Base-by-base conservation (phyloP, 257 asterid genomes). In the Anisodus tanguticus region DNA sequence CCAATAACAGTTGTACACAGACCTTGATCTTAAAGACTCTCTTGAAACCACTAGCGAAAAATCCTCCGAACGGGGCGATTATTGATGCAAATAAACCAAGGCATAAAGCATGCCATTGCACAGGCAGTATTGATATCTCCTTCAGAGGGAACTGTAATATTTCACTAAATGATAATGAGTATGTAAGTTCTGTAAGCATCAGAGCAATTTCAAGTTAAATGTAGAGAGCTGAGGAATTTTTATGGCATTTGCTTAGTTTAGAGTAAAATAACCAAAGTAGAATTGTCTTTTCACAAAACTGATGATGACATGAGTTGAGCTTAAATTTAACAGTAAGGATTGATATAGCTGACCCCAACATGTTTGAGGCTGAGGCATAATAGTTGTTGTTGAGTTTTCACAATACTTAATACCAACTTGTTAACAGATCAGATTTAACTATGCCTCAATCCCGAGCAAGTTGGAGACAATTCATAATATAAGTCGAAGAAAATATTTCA, bases 11-110 rank as follows among this genome's bases (percentile, higher is more conserved):
- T 5, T 2, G 1, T 51, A 76, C 64, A 67, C 64, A 67, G 84
- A 97, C 98, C 98, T 97, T 97, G 89, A 97, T 90, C 86, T 97
- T 95, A 91, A 97, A 97, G 89, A 98, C 99, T 85, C 99, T 90
- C 90, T 97, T 97, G 84, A 97, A 97, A 83, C 98, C 98, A 87
- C 99, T 97, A 43, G 99, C 99, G 7, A 97, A 97, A 84, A 97
- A 97, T 78, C 99, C 99, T 71, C 99, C 99, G 85, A 97, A 97
- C 66, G 99, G 99, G 85, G 98, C 99, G 70, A 97, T 95, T 64
- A 97, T 92, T 17, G 99, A 95, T 51, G 98, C 95, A 90, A 97
- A 97, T 68, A 94, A 91, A 59, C 97, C 97, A 81, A 94, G 90
- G 59, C 88, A 85, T 82, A 93, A 22, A n/a, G 97, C 95, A 88